Evolutionary conservation across 2,329 filamentous ascomycete species (phyloP).

Genomic region (Talaromyces piceae): DNA sequence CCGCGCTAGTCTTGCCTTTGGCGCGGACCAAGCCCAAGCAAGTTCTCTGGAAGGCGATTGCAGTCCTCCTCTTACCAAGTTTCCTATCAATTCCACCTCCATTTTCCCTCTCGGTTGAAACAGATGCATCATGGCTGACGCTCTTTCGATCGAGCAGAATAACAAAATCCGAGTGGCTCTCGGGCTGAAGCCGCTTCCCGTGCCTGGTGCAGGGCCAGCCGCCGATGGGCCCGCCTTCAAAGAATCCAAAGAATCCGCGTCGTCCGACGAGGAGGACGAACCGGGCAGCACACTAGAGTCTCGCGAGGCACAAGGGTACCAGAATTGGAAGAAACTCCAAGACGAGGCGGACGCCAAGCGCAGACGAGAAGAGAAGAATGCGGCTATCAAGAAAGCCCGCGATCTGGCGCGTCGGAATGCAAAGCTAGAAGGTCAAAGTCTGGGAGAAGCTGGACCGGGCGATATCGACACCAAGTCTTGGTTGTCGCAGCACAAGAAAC

Average conservation of each 20-base stretch:
- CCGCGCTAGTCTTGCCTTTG: slow-evolving; percentile 19
- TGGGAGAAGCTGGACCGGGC: slow-evolving; percentile 65
- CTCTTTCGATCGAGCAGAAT: slow-evolving; percentile 80
- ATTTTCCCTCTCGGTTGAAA: background rate
- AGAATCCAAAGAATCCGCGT: slow-evolving; percentile 30
- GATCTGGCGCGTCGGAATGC: slow-evolving; percentile 72
- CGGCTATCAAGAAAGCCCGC: slow-evolving; percentile 76
- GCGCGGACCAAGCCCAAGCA: too few relatives aligned
- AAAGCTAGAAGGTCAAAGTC: slow-evolving; percentile 70
- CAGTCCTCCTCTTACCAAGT: too few relatives aligned
- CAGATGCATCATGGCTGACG: slow-evolving; percentile 37
- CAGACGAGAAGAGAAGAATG: slow-evolving; percentile 71
- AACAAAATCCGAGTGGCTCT: slow-evolving; percentile 86
- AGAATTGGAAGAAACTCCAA: slow-evolving; percentile 51
- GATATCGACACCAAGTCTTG: slow-evolving; percentile 75
- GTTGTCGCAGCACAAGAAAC: slow-evolving; percentile 84
- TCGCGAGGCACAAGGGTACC: slow-evolving; percentile 35
- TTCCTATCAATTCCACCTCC: too few relatives aligned
- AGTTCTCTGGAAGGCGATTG: background rate
- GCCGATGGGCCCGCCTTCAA: slow-evolving; percentile 51
- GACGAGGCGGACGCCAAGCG: slow-evolving; percentile 66
- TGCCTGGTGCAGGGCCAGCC: slow-evolving; percentile 54
- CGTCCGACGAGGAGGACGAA: slow-evolving; percentile 55
- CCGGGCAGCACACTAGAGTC: slow-evolving; percentile 76
- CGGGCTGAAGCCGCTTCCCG: slow-evolving; percentile 82